Evolutionary conservation across 768 basidiomycete genomes (phyloP).

Genomic region (Auricularia cornea): DNA sequence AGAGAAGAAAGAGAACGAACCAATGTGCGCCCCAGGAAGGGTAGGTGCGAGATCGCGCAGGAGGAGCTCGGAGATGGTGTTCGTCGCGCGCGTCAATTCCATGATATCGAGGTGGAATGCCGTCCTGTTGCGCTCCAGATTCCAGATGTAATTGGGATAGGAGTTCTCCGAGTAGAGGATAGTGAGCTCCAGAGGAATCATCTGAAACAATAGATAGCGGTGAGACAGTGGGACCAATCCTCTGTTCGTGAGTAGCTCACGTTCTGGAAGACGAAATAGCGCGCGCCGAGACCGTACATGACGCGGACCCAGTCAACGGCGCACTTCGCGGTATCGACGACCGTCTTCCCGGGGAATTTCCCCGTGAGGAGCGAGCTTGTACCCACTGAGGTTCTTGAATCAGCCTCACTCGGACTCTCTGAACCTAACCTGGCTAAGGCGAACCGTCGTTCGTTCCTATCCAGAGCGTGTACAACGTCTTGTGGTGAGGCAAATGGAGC

Average conservation of each 20-base stretch:
- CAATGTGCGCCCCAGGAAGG: slow-evolving; percentile 48
- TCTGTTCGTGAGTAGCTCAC: slow-evolving; percentile 13
- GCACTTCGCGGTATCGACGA: slow-evolving; percentile 51
- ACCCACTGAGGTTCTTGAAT: slow-evolving; percentile 27
- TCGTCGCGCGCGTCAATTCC: slow-evolving; percentile 43
- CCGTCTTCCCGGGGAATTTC: slow-evolving; percentile 35
- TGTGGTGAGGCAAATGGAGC: slow-evolving; percentile 34
- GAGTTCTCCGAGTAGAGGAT: slow-evolving; percentile 40
- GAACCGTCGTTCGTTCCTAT: slow-evolving; percentile 47
- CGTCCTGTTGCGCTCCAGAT: slow-evolving; percentile 41
- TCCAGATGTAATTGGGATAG: slow-evolving; percentile 44
- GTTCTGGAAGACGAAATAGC: slow-evolving; percentile 64
- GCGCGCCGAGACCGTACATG: slow-evolving; percentile 48
- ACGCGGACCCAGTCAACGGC: slow-evolving; percentile 52
- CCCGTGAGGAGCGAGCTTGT: slow-evolving; percentile 46
- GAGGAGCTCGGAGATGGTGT: slow-evolving; percentile 44
- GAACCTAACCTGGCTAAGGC: too few relatives aligned
- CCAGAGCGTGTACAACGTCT: slow-evolving; percentile 60
- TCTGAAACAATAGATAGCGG: slow-evolving; percentile 23
- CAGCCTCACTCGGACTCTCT: too few relatives aligned
- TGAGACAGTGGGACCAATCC: neutral
- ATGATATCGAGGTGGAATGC: slow-evolving; percentile 46
- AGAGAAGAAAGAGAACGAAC: slow-evolving; percentile 23
- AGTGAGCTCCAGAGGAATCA: slow-evolving; percentile 45
- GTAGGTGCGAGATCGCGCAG: slow-evolving; percentile 40